A percentile compares a stretch with the other conserved stretches of the same genome.
Conservation (phyloP, 495 filamentous ascomycete species). For the Apiosordaria backusii region DNA sequence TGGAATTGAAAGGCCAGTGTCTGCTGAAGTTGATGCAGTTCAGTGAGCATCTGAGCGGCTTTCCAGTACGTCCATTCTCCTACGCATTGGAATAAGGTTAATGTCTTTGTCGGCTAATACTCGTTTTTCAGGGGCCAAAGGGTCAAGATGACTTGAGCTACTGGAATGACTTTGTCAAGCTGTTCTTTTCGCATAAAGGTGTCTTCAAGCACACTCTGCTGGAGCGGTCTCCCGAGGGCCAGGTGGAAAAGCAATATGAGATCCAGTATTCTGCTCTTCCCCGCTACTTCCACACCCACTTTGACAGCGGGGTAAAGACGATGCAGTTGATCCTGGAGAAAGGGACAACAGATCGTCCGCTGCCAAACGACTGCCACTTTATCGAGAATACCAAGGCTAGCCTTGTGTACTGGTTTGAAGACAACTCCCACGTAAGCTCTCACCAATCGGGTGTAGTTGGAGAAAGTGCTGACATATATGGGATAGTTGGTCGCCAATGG, state of each 20-base stretch:
- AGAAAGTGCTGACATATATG: conserved; percentile 16
- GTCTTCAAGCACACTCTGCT: conserved; percentile 63
- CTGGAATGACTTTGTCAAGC: conserved; percentile 72
- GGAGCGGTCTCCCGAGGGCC: conserved; percentile 36
- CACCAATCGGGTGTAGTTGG: background rate
- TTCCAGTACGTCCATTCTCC: conserved; percentile 46
- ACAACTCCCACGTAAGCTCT: conserved; percentile 61
- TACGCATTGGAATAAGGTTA: background rate
- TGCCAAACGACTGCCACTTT: conserved; percentile 59
- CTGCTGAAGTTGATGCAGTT: conserved; percentile 66
- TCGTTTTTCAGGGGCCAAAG: conserved; percentile 45
- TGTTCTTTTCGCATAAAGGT: conserved; percentile 69
- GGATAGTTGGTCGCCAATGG: conserved; percentile 61
- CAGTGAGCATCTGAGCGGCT: conserved; percentile 65
- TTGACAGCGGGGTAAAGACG: conserved; percentile 72
- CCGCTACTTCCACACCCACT: conserved; percentile 78
- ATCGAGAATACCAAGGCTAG: conserved; percentile 60
- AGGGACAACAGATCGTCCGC: conserved; percentile 51
- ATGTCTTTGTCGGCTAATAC: conserved; percentile 15
- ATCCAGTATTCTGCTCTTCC: conserved; percentile 70
- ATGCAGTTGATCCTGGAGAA: conserved; percentile 73
- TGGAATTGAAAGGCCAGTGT: conserved; percentile 56
- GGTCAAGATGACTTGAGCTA: conserved; percentile 59
- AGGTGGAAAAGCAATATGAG: conserved; percentile 68
- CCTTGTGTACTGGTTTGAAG: conserved; percentile 70